These are phyloP conservation scores for Arabis alpina DNA, from an alignment of 345 rosid genomes.

Conservation along the genomic window DNA sequence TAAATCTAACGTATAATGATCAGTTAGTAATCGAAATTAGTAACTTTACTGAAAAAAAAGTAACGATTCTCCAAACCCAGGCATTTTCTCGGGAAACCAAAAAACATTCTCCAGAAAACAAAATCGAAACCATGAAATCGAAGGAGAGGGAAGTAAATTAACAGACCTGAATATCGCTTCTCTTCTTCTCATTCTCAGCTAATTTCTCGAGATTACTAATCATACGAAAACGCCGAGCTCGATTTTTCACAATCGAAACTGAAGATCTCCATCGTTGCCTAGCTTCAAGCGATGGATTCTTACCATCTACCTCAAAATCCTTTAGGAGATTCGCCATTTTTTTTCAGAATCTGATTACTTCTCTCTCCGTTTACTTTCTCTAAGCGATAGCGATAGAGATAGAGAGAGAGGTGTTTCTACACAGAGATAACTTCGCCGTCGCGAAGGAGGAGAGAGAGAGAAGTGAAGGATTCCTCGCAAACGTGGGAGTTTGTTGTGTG, in stretches of 20 bases:
- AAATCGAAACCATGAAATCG: slow-evolving; percentile 8
- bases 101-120: slow-evolving; percentile 9
- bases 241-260: slow-evolving; percentile 70
- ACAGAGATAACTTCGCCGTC: slow-evolving; percentile 35
- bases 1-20: too few relatives aligned
- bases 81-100: slow-evolving; percentile 28
- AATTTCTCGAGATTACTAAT: slow-evolving; percentile 73
- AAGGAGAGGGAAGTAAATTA: neutral
- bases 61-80: neutral
- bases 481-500: slow-evolving; percentile 35
- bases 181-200: slow-evolving; percentile 63
- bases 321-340: slow-evolving; percentile 60
- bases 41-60: neutral
- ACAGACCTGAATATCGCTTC: slow-evolving; percentile 68
- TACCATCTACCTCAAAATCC: slow-evolving; percentile 66
- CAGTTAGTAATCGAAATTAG: too few relatives aligned
- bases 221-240: slow-evolving; percentile 76
- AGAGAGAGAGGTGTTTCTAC: neutral
- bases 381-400: neutral
- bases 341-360: neutral
- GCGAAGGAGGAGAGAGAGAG: slow-evolving; percentile 29
- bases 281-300: slow-evolving; percentile 74
- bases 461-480: slow-evolving; percentile 8
- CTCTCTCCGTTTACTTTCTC: slow-evolving; percentile 36
- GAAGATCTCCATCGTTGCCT: slow-evolving; percentile 74